Conservation (phyloP, 2,329 filamentous ascomycete species). For the Colletotrichum trifolii region DNA sequence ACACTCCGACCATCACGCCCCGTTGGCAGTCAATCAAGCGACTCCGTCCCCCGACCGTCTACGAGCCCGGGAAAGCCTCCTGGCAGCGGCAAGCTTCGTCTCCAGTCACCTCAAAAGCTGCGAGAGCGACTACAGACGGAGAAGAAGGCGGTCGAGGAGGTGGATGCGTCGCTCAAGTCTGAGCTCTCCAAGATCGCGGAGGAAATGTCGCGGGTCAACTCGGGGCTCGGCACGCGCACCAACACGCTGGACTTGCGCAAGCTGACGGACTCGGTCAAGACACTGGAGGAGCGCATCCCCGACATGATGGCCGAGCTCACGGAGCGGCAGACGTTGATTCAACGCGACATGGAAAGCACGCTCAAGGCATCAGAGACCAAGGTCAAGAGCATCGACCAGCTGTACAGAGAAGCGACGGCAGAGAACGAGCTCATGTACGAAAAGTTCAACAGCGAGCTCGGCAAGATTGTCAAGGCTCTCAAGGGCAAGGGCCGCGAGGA, state of each 20-base stretch:
- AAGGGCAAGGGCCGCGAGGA: constrained; percentile 79
- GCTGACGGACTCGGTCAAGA: constrained; percentile 67
- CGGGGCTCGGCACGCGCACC: constrained; percentile 48
- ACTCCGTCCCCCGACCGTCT: constrained; percentile 41
- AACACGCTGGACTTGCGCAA: constrained; percentile 57
- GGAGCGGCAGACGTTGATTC: constrained; percentile 71
- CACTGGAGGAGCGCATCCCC: constrained; percentile 76
- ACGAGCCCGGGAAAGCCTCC: constrained; percentile 53
- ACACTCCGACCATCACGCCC: constrained; percentile 58
- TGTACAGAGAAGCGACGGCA: constrained; percentile 87
- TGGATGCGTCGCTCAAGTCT: constrained; percentile 75
- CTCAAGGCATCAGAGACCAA: constrained; percentile 82
- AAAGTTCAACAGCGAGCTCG: constrained; percentile 90
- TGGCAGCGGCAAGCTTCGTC: constrained; percentile 66
- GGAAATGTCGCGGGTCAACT: constrained; percentile 74
- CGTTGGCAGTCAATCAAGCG: constrained; percentile 40
- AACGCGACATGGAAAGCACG: constrained; percentile 77
- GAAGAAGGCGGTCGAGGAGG: constrained; percentile 77
- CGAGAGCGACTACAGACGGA: constrained; percentile 88
- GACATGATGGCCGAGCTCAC: constrained; percentile 67
- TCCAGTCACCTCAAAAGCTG: constrained; percentile 79
- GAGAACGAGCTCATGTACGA: constrained; percentile 96
- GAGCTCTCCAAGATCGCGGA: constrained; percentile 85
- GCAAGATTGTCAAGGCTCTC: constrained; percentile 81
- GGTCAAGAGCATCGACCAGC: constrained; percentile 83